A percentile compares a stretch with the other conserved stretches of the same genome.
Evolutionary conservation across 768 basidiomycete genomes (phyloP).

Genomic region (Tulasnella calospora): DNA sequence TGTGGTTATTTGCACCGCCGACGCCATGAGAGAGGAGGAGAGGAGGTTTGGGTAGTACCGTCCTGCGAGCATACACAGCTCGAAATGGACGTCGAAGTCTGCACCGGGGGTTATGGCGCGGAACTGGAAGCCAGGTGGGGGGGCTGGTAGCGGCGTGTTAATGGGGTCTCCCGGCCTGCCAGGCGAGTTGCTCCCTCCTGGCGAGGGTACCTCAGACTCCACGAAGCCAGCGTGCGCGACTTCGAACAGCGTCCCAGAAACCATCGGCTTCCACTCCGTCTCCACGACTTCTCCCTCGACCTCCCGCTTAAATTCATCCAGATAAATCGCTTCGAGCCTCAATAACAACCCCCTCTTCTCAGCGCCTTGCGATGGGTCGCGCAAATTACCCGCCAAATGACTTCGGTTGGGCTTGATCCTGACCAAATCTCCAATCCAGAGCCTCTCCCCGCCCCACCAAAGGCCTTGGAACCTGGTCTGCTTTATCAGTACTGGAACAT

Average conservation of each 20-base stretch:
- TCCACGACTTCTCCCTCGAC: background rate
- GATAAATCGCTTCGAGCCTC: constrained; percentile 59
- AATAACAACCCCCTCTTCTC: constrained; percentile 65
- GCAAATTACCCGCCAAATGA: constrained; percentile 58
- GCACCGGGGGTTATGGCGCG: constrained; percentile 56
- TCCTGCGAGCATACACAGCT: constrained; percentile 65
- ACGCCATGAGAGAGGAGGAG: constrained; percentile 54
- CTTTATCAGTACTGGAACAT: constrained; percentile 38
- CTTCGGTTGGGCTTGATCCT: constrained; percentile 62
- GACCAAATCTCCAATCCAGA: constrained; percentile 28
- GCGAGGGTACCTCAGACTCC: constrained; percentile 31
- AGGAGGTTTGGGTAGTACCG: constrained; percentile 75
- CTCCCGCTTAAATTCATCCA: constrained; percentile 46
- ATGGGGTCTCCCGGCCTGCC: background rate
- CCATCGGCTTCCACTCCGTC: constrained; percentile 36
- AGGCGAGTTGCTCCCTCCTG: background rate
- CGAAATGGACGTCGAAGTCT: constrained; percentile 54
- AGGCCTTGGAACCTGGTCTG: constrained; percentile 34
- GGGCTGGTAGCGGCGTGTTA: constrained; percentile 43
- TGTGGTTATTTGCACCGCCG: constrained; percentile 21
- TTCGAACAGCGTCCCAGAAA: constrained; percentile 72
- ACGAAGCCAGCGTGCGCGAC: constrained; percentile 72
- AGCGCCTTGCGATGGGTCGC: constrained; percentile 54
- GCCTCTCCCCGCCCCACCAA: constrained; percentile 28
- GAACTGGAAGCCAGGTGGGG: constrained; percentile 67